Percentiles rank a stretch among this genome's conserved stretches.
phyloP scores from a whole-genome alignment of 768 basidiomycete genomes.

The Tubosaeta sp. region DNA sequence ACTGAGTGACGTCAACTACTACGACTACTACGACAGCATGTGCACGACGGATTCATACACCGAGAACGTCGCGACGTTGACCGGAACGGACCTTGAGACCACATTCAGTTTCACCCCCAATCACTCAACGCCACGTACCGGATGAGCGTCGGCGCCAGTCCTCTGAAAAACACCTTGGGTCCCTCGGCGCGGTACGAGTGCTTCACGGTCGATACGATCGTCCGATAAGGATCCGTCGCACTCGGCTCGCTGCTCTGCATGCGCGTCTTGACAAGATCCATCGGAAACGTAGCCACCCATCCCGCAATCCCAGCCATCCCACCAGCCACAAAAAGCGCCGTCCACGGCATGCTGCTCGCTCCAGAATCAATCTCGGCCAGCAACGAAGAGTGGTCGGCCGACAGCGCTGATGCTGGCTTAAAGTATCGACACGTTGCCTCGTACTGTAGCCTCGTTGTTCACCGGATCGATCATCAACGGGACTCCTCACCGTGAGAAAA shows the following conservation, averaged over 20 bases:
- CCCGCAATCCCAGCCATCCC: slow-evolving; percentile 73
- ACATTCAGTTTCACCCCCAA: neutral
- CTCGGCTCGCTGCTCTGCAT: slow-evolving; percentile 51
- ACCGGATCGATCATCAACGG: slow-evolving; percentile 1
- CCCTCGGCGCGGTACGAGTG: slow-evolving; percentile 66
- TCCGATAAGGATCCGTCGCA: slow-evolving; percentile 49
- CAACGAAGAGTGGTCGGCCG: slow-evolving; percentile 33
- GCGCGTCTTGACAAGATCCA: slow-evolving; percentile 89
- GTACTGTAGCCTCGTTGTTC: slow-evolving; percentile 38
- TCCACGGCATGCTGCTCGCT: slow-evolving; percentile 41
- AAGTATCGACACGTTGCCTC: slow-evolving; percentile 60
- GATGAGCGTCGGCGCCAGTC: slow-evolving; percentile 76
- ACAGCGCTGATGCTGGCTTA: slow-evolving; percentile 17
- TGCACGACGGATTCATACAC: slow-evolving; percentile 63
- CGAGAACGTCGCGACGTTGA: slow-evolving; percentile 81
- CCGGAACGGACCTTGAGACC: slow-evolving; percentile 72
- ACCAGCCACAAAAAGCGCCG: slow-evolving; percentile 64
- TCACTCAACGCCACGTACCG: slow-evolving; percentile 39
- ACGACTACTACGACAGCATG: slow-evolving; percentile 15
- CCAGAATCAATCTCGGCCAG: slow-evolving; percentile 40
- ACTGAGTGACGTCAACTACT: neutral
- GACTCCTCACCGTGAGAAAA: slow-evolving; percentile 61
- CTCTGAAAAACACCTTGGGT: slow-evolving; percentile 64
- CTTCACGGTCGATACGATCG: slow-evolving; percentile 52
- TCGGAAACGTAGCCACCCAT: slow-evolving; percentile 80